A percentile compares a stretch with the other conserved stretches of the same genome.
These are phyloP conservation scores for Dictyostelium firmibasis DNA, from an alignment of 78 protist species.

Conservation along the genomic window DNA sequence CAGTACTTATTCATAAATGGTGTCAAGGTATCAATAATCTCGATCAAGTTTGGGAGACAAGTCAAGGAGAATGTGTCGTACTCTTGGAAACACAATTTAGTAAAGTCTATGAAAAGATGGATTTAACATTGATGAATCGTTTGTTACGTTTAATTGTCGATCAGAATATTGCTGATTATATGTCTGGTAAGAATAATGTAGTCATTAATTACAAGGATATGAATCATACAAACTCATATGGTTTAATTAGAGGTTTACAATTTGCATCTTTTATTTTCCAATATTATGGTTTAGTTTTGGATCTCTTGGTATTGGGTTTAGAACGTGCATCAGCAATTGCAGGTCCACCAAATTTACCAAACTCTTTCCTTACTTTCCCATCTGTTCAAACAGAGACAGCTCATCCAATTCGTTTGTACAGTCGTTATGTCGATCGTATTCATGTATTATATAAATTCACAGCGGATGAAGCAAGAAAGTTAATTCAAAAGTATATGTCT, in stretches of 20 bases:
- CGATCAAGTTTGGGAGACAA: constrained; percentile 96
- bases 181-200: constrained; percentile 99
- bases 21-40: constrained; percentile 99
- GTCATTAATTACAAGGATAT: constrained; percentile 98
- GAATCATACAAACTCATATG: constrained; percentile 97
- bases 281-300: constrained; percentile 97
- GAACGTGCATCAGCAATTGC: constrained; percentile 98
- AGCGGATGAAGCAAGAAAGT: constrained; percentile 95
- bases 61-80: constrained; percentile 97
- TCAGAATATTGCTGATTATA: constrained; percentile 99
- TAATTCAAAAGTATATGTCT: constrained; percentile 98
- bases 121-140: constrained; percentile 98
- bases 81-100: constrained; percentile 92
- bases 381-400: constrained; percentile 86
- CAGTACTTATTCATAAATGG: constrained; percentile 99
- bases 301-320: constrained; percentile 97
- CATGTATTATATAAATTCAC: constrained; percentile 95
- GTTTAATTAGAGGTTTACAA: constrained; percentile 99
- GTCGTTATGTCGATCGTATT: constrained; percentile 96
- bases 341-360: constrained; percentile 97
- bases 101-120: constrained; percentile 97
- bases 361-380: constrained; percentile 92
- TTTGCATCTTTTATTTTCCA: constrained; percentile 95
- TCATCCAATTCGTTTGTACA: constrained; percentile 99
- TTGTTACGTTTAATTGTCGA: constrained; percentile 98